Conservation (phyloP, 2,329 filamentous ascomycete species). For the Talaromyces piceae region DNA sequence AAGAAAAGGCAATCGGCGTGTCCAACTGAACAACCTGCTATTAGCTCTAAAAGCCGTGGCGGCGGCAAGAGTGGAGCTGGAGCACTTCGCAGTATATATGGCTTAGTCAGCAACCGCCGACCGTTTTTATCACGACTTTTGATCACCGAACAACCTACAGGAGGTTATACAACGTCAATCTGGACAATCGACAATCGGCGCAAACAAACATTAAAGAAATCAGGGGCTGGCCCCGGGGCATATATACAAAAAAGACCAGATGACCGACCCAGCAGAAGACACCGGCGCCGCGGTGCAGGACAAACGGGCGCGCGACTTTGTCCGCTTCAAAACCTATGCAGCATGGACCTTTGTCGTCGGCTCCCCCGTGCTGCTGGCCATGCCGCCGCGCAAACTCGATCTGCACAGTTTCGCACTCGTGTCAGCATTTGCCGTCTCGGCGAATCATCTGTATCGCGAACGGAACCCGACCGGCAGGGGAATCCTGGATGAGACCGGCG, state of each 20-base stretch:
- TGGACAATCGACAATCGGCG: no score
- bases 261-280: background rate
- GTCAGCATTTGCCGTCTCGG: conserved; percentile 24
- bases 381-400: conserved; percentile 33
- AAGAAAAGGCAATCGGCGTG: no score
- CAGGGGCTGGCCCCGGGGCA: background rate
- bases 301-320: conserved; percentile 29
- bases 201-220: no score
- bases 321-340: conserved; percentile 34
- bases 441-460: conserved; percentile 30
- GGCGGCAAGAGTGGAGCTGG: no score
- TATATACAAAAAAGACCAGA: background rate
- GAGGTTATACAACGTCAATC: no score
- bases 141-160: no score
- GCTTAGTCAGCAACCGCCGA: no score
- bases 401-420: conserved; percentile 30
- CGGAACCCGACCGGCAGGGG: conserved; percentile 23
- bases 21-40: no score
- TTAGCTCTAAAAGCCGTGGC: no score
- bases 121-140: no score
- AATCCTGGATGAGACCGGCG: conserved; percentile 24
- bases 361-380: conserved; percentile 19
- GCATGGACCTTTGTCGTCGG: conserved; percentile 31
- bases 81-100: no score
- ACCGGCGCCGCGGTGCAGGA: background rate